These are phyloP conservation scores for Entoloma clypeatum DNA, from an alignment of 1,284 basidiomycete genomes.

Conservation along the genomic window DNA sequence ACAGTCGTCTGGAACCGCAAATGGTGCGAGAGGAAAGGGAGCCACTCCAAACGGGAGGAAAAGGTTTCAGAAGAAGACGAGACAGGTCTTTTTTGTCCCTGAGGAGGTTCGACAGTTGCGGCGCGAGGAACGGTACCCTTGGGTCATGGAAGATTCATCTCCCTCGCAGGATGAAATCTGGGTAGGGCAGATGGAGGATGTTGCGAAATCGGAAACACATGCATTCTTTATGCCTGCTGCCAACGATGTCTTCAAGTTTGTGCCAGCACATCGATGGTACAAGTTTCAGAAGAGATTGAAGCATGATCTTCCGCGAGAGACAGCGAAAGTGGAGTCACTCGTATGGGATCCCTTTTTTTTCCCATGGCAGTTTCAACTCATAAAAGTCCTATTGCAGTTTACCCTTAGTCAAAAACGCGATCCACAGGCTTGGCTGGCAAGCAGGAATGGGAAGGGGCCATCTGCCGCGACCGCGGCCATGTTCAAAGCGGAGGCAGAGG, in stretches of 20 bases:
- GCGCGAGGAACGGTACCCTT: slow-evolving; percentile 82
- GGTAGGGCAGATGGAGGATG: slow-evolving; percentile 79
- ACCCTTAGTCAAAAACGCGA: slow-evolving; percentile 59
- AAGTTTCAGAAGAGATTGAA: slow-evolving; percentile 83
- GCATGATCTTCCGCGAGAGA: slow-evolving; percentile 69
- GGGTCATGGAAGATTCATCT: slow-evolving; percentile 80
- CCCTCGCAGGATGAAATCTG: slow-evolving; percentile 60
- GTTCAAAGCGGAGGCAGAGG: slow-evolving; percentile 61
- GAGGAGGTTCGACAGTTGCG: slow-evolving; percentile 67
- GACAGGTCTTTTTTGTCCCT: slow-evolving; percentile 74
- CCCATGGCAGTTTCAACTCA: slow-evolving; percentile 20
- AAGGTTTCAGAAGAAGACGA: slow-evolving; percentile 82
- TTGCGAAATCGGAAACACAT: slow-evolving; percentile 57
- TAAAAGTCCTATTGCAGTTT: slow-evolving; percentile 30
- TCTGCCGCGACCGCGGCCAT: slow-evolving; percentile 59
- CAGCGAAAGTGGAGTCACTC: slow-evolving; percentile 64
- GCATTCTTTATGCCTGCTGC: slow-evolving; percentile 74
- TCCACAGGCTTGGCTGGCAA: slow-evolving; percentile 65
- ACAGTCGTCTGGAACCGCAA: slow-evolving; percentile 35
- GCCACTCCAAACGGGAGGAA: slow-evolving; percentile 48
- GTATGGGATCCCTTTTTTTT: slow-evolving; percentile 25
- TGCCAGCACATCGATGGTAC: slow-evolving; percentile 85
- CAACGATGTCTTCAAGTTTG: slow-evolving; percentile 77
- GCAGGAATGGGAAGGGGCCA: slow-evolving; percentile 51
- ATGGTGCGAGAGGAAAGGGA: slow-evolving; percentile 45